Base-by-base conservation (phyloP, 805 yeast genomes). In the Yarrowia keelungensis region DNA sequence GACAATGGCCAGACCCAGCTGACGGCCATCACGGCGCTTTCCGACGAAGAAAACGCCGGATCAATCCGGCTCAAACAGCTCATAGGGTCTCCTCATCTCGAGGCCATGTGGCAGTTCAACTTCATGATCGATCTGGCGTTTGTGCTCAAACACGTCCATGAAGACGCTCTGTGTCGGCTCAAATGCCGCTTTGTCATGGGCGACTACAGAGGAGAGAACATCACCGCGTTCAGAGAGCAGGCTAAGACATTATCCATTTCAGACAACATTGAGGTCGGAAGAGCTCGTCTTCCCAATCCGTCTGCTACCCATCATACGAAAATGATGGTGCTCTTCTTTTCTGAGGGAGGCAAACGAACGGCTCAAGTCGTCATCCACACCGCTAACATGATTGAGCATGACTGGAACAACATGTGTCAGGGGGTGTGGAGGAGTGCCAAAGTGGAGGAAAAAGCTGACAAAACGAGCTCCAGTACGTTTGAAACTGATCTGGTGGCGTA, bases 281-380 rank as follows among this genome's bases (percentile, higher is more conserved):
- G 71, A 10, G 74, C 71, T 9, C 16, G 45, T 14, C 45, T 76
- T 39, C 62, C 68, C 32, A 69, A 67, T 53, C 72, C 41, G 49
- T 76, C 69, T 69, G 76, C 74, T 3, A 72, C 78, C 5, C 80
- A 77, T 56, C 80, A 77, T 64, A 69, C 78, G 35, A 77, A 77
- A 61, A 41, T 77, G 61, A 77, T 77, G 80, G 73, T 77, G 7
- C 69, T 76, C 19, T 56, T 69, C 54, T 74, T 71, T 50, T 47
- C 46, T 8, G 71, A 69, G 1, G 56, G 46, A 1, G 54, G 56
- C 4, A 50, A 35, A 1, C 5, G 65, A n/a, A 38, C 67, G 14
- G 69, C 69, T 49, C 75, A 75, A 65, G 71, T 77, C 5, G 74
- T 77, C 12, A 69, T 77, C 2, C 78, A 75, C 64, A 77, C 80